Conservation (phyloP, 2,329 filamentous ascomycete genomes). For the Huntiella decipiens region DNA sequence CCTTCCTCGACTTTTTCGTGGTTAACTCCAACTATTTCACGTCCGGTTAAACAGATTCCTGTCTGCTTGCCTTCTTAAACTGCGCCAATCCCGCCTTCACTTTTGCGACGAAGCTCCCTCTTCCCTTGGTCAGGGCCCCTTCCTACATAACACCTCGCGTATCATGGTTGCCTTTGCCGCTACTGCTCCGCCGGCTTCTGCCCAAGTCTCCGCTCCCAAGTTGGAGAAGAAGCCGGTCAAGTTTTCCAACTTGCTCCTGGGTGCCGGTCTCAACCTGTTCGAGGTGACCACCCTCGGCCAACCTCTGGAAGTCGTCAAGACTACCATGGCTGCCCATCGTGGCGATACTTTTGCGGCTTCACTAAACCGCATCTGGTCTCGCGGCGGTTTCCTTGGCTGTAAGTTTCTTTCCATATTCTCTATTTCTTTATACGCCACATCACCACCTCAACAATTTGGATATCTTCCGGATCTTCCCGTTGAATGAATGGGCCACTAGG, state of each 20-base stretch:
- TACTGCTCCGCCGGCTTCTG: conserved; percentile 28
- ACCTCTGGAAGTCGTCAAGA: conserved; percentile 97
- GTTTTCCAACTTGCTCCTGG: conserved; percentile 95
- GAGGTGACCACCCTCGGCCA: conserved; percentile 53
- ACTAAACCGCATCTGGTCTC: conserved; percentile 74
- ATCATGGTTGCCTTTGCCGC: conserved; percentile 42
- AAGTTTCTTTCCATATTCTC: conserved; percentile 24
- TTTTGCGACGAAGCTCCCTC: conserved; percentile 66
- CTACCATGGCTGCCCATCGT: conserved; percentile 96
- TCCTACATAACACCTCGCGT: conserved; percentile 29
- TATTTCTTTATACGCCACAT: neutral
- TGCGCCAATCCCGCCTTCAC: conserved; percentile 13
- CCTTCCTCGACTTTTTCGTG: conserved; percentile 8
- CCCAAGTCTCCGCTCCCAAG: conserved; percentile 30
- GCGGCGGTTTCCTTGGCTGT: conserved; percentile 90
- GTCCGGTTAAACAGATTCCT: neutral
- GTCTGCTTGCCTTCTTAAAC: conserved; percentile 4
- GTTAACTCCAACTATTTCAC: neutral
- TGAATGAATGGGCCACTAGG: too few relatives aligned
- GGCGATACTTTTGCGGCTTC: conserved; percentile 68
- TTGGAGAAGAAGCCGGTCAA: conserved; percentile 99
- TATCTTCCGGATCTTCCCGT: too few relatives aligned
- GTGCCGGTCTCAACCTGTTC: conserved; percentile 88
- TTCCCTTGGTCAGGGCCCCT: conserved; percentile 97
- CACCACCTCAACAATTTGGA: neutral